A percentile compares a stretch with the other conserved stretches of the same genome.
These are phyloP conservation scores for Aspergillus novoparasiticus DNA, from an alignment of 2,329 filamentous ascomycete species.

Conservation along the genomic window DNA sequence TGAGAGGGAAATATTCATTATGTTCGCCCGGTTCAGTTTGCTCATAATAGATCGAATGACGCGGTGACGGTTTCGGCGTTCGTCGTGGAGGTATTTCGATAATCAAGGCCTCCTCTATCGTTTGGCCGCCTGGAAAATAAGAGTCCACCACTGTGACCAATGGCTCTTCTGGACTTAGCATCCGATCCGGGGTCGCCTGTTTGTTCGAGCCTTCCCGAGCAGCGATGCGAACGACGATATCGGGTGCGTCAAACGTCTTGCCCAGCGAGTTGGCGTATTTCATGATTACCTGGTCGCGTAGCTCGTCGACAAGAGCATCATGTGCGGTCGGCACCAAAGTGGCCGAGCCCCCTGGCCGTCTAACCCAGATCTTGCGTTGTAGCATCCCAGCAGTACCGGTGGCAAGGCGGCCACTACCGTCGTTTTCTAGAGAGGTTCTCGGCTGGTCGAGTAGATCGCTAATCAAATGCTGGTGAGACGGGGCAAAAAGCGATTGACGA, in stretches of 20 bases:
- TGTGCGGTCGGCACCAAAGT: slow-evolving; percentile 84
- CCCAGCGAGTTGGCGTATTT: slow-evolving; percentile 96
- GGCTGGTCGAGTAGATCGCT: slow-evolving; percentile 35
- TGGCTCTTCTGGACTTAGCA: slow-evolving; percentile 81
- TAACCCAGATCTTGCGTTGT: slow-evolving; percentile 87
- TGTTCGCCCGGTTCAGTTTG: slow-evolving; percentile 68
- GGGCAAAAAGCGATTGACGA: slow-evolving; percentile 44
- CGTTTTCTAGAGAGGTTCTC: slow-evolving; percentile 23
- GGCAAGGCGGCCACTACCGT: slow-evolving; percentile 23
- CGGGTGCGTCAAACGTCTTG: slow-evolving; percentile 84
- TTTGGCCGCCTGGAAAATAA: slow-evolving; percentile 85
- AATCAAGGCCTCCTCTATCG: slow-evolving; percentile 82
- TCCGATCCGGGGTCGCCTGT: slow-evolving; percentile 60
- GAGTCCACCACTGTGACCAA: slow-evolving; percentile 76
- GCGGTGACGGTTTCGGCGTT: slow-evolving; percentile 79
- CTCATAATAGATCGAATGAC: slow-evolving; percentile 50
- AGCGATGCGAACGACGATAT: slow-evolving; percentile 76
- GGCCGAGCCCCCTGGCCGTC: slow-evolving; percentile 78
- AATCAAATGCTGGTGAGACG: slow-evolving; percentile 42
- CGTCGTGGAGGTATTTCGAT: slow-evolving; percentile 81
- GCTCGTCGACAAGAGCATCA: slow-evolving; percentile 91
- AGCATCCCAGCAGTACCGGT: slow-evolving; percentile 37
- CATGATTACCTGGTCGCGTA: slow-evolving; percentile 85
- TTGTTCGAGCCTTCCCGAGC: slow-evolving; percentile 62
- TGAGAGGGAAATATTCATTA: slow-evolving; percentile 83